These are phyloP conservation scores for Pyrenochaeta sp. DNA, from an alignment of 2,329 filamentous ascomycete species.

Conservation along the genomic window DNA sequence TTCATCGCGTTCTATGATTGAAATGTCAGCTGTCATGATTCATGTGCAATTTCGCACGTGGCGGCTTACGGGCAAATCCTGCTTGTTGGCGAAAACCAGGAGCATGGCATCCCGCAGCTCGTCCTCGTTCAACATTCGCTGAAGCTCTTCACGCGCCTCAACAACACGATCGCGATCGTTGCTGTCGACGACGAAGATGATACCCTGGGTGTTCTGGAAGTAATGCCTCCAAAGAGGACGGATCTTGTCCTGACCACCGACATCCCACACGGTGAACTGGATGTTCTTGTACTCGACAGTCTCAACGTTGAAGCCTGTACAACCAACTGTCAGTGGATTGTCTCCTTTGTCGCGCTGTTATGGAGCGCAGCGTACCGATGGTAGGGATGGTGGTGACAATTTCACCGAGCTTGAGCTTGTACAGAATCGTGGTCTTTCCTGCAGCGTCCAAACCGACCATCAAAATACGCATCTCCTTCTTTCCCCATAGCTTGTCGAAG, in stretches of 20 bases:
- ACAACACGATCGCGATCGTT: conserved; percentile 91
- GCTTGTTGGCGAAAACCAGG: conserved; percentile 98
- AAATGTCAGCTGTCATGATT: conserved; percentile 23
- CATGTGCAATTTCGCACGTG: conserved; percentile 2
- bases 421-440: conserved; percentile 96
- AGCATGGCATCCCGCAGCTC: conserved; percentile 97
- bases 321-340: conserved; percentile 34
- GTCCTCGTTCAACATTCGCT: conserved; percentile 96
- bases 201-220: conserved; percentile 92
- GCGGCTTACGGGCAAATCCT: conserved; percentile 83
- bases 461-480: conserved; percentile 97
- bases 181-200: conserved; percentile 98
- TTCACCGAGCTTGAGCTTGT: conserved; percentile 98
- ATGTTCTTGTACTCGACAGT: conserved; percentile 99
- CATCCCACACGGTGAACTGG: conserved; percentile 99
- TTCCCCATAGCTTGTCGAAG: conserved; percentile 98
- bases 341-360: conserved; percentile 7
- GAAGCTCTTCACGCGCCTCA: conserved; percentile 90
- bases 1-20: conserved; percentile 91
- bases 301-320: conserved; percentile 90
- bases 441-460: conserved; percentile 98
- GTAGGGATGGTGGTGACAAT: conserved; percentile 98
- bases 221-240: conserved; percentile 97
- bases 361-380: conserved; percentile 65
- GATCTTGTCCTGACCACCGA: conserved; percentile 99